These are phyloP conservation scores for Talaromyces liani DNA, from an alignment of 495 filamentous ascomycete genomes.

Conservation along the genomic window DNA sequence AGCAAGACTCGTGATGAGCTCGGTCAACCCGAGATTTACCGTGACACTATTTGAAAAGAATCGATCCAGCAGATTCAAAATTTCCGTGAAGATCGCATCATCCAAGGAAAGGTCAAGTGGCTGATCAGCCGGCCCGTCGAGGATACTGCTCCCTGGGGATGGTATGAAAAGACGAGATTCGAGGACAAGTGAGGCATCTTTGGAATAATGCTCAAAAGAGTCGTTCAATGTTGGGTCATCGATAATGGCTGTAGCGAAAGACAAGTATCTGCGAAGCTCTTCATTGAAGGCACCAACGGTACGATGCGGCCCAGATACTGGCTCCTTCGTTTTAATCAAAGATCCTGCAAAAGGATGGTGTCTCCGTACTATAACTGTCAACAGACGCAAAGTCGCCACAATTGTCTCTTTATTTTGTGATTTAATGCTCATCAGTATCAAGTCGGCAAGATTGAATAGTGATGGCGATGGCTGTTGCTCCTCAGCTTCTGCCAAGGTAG, in stretches of 20 bases:
- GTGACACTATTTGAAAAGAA: conserved; percentile 90
- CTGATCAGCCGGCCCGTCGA: conserved; percentile 14
- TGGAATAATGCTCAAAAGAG: conserved; percentile 72
- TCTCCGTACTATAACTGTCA: conserved; percentile 74
- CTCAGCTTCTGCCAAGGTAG: conserved; percentile 55
- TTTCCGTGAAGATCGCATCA: conserved; percentile 66
- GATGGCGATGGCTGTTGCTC: conserved; percentile 69
- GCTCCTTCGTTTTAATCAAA: conserved; percentile 56
- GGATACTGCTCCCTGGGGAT: neutral
- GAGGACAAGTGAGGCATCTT: conserved; percentile 68
- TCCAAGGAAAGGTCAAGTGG: conserved; percentile 49
- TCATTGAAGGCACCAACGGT: conserved; percentile 74
- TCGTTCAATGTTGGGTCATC: conserved; percentile 66
- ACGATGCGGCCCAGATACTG: conserved; percentile 44
- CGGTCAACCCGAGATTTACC: conserved; percentile 79
- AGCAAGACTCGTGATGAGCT: conserved; percentile 71
- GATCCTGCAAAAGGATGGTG: conserved; percentile 81
- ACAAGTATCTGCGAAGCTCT: conserved; percentile 67
- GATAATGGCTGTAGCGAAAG: conserved; percentile 63
- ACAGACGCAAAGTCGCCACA: conserved; percentile 75
- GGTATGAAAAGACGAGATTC: conserved; percentile 58
- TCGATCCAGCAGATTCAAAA: conserved; percentile 60
- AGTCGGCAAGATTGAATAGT: conserved; percentile 86
- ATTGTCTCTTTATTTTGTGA: conserved; percentile 85
- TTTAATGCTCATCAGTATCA: conserved; percentile 77